Evolutionary conservation across 192 early-diverging fungal species (phyloP), one percentile per base, ranked within the genome.

Genomic region (Umbelopsis vinacea): DNA sequence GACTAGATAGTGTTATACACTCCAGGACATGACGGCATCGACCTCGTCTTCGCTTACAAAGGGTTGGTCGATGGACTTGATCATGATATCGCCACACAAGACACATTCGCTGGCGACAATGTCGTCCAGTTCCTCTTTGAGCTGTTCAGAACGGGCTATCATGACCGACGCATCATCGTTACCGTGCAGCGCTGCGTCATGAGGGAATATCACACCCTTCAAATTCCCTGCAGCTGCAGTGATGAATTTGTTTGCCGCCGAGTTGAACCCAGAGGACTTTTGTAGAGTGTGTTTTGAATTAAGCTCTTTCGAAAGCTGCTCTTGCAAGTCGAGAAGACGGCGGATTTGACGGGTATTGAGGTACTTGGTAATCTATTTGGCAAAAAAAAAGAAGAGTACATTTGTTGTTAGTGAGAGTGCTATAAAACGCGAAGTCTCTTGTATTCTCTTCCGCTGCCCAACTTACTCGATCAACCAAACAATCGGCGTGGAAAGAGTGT

Each of bases 81-180:
- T 97, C 92, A 98, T 98, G 22, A 91, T 76, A 71, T 99, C 98
- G 14, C 97, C 95, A 55, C 98, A 99, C n/a, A 98, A 76, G 22
- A 93, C 81, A 82, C 98, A 99, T 79, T 99, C 97, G 19, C 85
- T 82, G 5, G 93, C 91, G 1, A 97, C 81, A 45, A 95, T 80
- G 6, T 91, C 80, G 54, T 96, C 92, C 55, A 94, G 76, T 71
- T 94, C 90, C 73, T 92, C 89, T 38, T 81, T 76, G 45, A 86
- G 70, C 57, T 84, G 76, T 53, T 86, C 87, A 4, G 82, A 66
- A 57, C 75, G 73, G 3, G 83, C 79, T 8, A 86, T 75, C 14
- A 83, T 70, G 11, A 84, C 71, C 8, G 80, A 75, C 70, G 82
- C 76, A 70, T 88, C 84, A 38, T 85, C 82, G 6, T 80, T 75